Base-by-base conservation (phyloP, 805 yeast genomes). In the Scheffersomyces ergatensis region DNA sequence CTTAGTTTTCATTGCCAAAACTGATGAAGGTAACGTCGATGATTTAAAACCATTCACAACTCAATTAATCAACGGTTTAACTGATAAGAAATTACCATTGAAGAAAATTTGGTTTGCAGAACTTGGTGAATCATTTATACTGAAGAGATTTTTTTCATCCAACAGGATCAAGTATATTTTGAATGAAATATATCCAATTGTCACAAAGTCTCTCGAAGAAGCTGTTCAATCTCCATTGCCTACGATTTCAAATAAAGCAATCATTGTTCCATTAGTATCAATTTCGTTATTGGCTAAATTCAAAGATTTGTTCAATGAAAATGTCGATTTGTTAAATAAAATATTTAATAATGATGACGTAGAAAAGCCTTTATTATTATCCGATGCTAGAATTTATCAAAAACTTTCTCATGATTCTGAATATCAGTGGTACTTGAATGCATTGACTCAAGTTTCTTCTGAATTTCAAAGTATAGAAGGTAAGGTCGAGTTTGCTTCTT, bases 71-170 rank as follows among this genome's bases (percentile, higher is more conserved):
- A 61, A 69, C 14, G 97, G 97, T 0, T 63, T 89, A 12, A 56
- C 62, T 12, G 90, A 86, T 29, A 74, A 85, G 51, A 86, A 85
- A 48, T 60, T 74, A 11, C 76, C 76, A 24, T 60, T 86, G 18
- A 76, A 84, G 49, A 79, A 78, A 53, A 63, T 78, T 16, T 92
- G 97, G 97, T 72, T 75, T 40, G 54, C 70, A 27, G 60, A 77
- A 26, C 53, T 84, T 13, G 82, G 79, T 4, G 4, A 47, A 41
- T 26, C 34, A 26, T n/a, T n/a, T n/a, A n/a, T n/a, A n/a, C n/a
- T n/a, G n/a, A n/a, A n/a, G n/a, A n/a, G 33, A n/a, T n/a, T n/a
- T n/a, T n/a, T n/a, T n/a, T n/a, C n/a, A n/a, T n/a, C n/a, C n/a
- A n/a, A n/a, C n/a, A n/a, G n/a, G n/a, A 41, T 32, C 3, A 45